Conservation (phyloP, 1,284 basidiomycete genomes). For the Cutaneotrichosporon spelunceum region DNA sequence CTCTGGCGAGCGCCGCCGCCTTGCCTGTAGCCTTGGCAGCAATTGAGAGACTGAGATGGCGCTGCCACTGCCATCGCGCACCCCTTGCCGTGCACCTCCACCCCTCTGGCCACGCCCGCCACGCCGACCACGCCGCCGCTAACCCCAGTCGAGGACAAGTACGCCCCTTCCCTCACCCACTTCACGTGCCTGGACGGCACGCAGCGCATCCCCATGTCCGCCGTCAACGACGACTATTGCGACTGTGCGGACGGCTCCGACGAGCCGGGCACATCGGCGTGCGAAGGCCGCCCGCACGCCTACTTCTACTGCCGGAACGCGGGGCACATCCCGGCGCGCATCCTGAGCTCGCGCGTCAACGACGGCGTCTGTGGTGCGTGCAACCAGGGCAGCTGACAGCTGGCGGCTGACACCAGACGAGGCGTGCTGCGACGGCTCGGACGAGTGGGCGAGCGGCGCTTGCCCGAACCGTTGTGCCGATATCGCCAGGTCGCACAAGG, state of each 20-base stretch:
- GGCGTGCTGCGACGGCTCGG: slow-evolving; percentile 96
- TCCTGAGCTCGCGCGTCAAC: slow-evolving; percentile 80
- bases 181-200: slow-evolving; percentile 48
- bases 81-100: too few species aligned
- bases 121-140: neutral
- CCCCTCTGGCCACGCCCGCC: too few species aligned
- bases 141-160: slow-evolving; percentile 22
- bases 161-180: slow-evolving; percentile 10
- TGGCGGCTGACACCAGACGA: slow-evolving; percentile 62
- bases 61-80: too few species aligned
- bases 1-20: too few species aligned
- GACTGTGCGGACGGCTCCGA: slow-evolving; percentile 91
- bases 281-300: slow-evolving; percentile 57
- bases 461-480: slow-evolving; percentile 78
- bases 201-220: slow-evolving; percentile 58
- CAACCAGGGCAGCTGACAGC: neutral
- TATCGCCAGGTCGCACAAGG: slow-evolving; percentile 67
- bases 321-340: slow-evolving; percentile 77
- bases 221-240: slow-evolving; percentile 92
- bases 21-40: too few species aligned
- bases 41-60: too few species aligned
- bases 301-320: slow-evolving; percentile 84
- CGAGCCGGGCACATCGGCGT: slow-evolving; percentile 90
- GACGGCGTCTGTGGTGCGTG: slow-evolving; percentile 88
- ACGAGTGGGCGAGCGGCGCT: slow-evolving; percentile 67